Percentiles rank a stretch among this genome's conserved stretches.
These are phyloP conservation scores for Trichothecium sympodiale DNA, from an alignment of 2,329 filamentous ascomycete species.

Conservation along the genomic window DNA sequence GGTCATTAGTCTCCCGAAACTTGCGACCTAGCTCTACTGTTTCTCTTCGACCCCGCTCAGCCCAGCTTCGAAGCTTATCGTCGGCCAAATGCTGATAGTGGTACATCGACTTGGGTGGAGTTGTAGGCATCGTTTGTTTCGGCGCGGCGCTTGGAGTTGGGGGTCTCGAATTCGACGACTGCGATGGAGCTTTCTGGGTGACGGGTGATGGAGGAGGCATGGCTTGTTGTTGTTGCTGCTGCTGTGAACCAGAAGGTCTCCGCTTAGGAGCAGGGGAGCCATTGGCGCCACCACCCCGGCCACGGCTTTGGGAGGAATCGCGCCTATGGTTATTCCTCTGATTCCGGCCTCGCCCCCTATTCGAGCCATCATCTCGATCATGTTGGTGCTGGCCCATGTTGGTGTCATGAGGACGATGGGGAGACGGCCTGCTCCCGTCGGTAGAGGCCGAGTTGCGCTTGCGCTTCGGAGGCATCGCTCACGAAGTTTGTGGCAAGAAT, in stretches of 20 bases:
- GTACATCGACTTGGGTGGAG: slow-evolving; percentile 30
- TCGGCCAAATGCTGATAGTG: slow-evolving; percentile 69
- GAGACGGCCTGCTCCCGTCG: slow-evolving; percentile 45
- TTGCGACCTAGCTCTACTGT: slow-evolving; percentile 55
- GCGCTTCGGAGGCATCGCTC: slow-evolving; percentile 46
- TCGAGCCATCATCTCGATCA: slow-evolving; percentile 40
- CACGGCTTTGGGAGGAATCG: slow-evolving; percentile 4
- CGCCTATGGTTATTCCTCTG: slow-evolving; percentile 4
- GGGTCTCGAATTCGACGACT: slow-evolving; percentile 10
- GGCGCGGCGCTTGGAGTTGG: slow-evolving; percentile 7
- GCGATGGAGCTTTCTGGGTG: slow-evolving; percentile 7
- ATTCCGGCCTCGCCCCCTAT: slow-evolving; percentile 31
- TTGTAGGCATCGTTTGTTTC: slow-evolving; percentile 8
- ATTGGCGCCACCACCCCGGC: neutral
- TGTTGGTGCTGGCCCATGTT: slow-evolving; percentile 48
- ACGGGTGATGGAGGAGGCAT: slow-evolving; percentile 8
- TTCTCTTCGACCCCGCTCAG: slow-evolving; percentile 51
- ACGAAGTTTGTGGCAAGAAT: slow-evolving; percentile 8
- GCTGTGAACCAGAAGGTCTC: neutral
- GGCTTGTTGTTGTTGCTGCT: slow-evolving; percentile 2
- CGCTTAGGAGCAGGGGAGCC: no score
- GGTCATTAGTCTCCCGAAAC: slow-evolving; percentile 56
- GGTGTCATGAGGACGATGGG: slow-evolving; percentile 50
- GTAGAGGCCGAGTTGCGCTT: slow-evolving; percentile 42
- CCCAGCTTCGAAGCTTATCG: slow-evolving; percentile 57